Base-by-base conservation (phyloP, 441 rosid species). In the Gossypium davidsonii region DNA sequence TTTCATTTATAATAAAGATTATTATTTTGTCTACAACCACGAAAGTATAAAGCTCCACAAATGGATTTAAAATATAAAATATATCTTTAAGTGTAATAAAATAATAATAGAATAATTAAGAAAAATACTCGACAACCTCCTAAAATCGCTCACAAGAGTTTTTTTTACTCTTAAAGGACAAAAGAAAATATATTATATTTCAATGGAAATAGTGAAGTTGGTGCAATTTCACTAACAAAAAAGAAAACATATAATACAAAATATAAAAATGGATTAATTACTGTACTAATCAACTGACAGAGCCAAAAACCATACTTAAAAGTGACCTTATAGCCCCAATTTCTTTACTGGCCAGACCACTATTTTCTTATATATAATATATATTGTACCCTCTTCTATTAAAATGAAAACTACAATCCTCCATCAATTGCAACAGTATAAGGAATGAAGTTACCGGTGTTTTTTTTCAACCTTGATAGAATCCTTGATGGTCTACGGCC, bases 291-390 rank as follows among this genome's bases (percentile, higher is more conserved):
- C 39, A 25, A 64, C 44, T 20, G 44, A 31, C 28, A 34, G 4
- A 53, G 70, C 64, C 63, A 53, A 72, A 77, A 56, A 34, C 57
- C 74, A 77, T 17, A 61, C 18, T 66, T 1, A 68, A 20, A 51
- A 66, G 65, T 67, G 69, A 62, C 37, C 28, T 55, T 53, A 17
- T 55, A 18, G 26, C 70, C 76, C 17, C n/a, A 59, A 49, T 62
- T 23, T 18, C 62, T 65, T 76, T 34, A 66, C 68, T 18, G 58
- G 68, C 64, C 70, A 64, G 74, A 72, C 67, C 76, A 79, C 78
- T 42, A 67, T 21, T 69, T 69, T 62, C 78, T 71, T 18, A 10
- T 67, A 67, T 51, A 57, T 53, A 48, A 67, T 44, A 63, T 53
- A 48, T 3, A 9, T 48, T 48, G 59, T 51, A 11, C 46, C 49